Evolutionary conservation across 495 filamentous ascomycete species (phyloP), one percentile per base, ranked within the genome.

Genomic region (Aspergillus cristatus): DNA sequence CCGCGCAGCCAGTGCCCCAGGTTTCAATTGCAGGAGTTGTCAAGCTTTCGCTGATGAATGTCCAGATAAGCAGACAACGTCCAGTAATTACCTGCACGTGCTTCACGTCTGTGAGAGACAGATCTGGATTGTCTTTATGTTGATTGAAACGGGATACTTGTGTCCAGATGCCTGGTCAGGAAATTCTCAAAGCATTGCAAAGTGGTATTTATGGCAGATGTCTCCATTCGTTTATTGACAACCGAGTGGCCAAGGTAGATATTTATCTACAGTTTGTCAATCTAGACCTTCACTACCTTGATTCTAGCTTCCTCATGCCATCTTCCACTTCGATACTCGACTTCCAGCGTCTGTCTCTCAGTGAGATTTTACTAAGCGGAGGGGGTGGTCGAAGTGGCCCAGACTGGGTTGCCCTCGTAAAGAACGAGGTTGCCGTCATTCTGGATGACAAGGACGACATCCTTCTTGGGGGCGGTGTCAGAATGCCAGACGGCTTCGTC

Each of bases 351-450:
- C 20, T 24, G 20, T 24, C 20, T n/a, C n/a, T 24, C 20, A 24
- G 20, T 24, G 20, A 24, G 20, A 24, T 24, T 8, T 24, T 30
- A 12, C n/a, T 30, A 30, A 30, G 28, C 28, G n/a, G 28, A 30
- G 28, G 28, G 28, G 13, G 28, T 30, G 13, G 28, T 30, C 12
- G 28, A 30, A 30, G 5, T 37, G 34, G 34, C 32, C 50, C 47
- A 53, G 37, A 51, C 46, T 6, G 48, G 41, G 8, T 40, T 45
- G 14, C 51, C 51, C 34, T 51, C 48, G 28, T 55, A 55, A 7
- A 55, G 37, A 18, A 51, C 43, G 12, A 52, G 37, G 37, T 51
- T 51, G 32, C 51, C 48, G 18, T 51, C 48, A 24, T 55, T 43
- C 42, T 51, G 51, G 15, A 55, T 48, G 31, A 49, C 44, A 32